These are phyloP conservation scores for Plasmodium gonderi DNA, from an alignment of 169 alveolate genomes.

Conservation along the genomic window DNA sequence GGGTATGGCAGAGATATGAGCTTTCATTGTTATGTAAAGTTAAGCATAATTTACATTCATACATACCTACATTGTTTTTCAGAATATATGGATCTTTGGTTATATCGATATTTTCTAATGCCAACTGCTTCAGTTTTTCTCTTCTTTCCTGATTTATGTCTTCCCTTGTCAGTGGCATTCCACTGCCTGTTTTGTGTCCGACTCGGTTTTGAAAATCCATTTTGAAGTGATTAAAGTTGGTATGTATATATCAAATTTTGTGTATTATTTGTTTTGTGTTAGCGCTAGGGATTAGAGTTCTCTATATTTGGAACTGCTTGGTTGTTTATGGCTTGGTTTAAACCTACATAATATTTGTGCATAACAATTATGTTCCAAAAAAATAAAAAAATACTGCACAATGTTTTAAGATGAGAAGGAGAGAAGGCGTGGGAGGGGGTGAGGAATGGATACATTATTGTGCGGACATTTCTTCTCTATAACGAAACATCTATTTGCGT, in stretches of 20 bases:
- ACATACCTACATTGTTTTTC: conserved; percentile 96
- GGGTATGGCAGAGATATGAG: conserved; percentile 98
- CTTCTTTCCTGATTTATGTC: conserved; percentile 95
- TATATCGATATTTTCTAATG: conserved; percentile 96
- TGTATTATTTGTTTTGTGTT: no score
- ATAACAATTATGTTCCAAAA: no score
- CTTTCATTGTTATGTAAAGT: conserved; percentile 99
- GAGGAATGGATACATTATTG: no score
- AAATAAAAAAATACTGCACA: no score
- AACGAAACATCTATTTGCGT: no score
- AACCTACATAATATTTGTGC: no score
- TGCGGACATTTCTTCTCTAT: no score
- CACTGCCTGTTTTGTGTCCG: conserved; percentile 98
- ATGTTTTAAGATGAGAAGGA: no score
- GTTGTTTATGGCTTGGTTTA: no score
- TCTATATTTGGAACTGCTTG: no score
- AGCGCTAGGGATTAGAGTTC: no score
- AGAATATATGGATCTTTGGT: conserved; percentile 97
- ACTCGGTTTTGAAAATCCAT: conserved; percentile 98
- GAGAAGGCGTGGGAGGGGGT: no score
- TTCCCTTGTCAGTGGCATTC: conserved; percentile 96
- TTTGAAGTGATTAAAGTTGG: conserved; percentile 57
- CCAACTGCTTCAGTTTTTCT: conserved; percentile 95
- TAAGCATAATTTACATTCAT: conserved; percentile 94
- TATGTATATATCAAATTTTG: background rate